Conservation (phyloP, 1,139 yeast species). For the Nadsonia commutata region DNA sequence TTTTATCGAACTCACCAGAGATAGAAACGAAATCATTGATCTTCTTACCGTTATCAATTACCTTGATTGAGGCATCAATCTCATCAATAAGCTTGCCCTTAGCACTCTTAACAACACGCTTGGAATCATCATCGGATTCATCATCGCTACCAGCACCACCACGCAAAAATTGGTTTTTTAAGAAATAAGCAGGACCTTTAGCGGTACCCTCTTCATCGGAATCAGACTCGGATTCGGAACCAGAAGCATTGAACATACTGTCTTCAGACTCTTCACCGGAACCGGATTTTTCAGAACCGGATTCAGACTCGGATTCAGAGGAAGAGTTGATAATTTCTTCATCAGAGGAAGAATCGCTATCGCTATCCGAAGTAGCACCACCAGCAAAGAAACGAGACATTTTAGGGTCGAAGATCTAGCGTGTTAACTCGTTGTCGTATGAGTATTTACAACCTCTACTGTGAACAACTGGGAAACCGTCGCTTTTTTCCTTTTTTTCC, state of each 20-base stretch:
- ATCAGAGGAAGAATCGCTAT: constrained; percentile 59
- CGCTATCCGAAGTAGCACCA: constrained; percentile 31
- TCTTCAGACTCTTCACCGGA: constrained; percentile 22
- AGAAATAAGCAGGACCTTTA: constrained; percentile 42
- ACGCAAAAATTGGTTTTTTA: constrained; percentile 36
- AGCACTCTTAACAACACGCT: constrained; percentile 82
- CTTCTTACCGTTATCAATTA: constrained; percentile 56
- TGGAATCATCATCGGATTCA: constrained; percentile 41
- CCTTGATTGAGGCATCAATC: constrained; percentile 51
- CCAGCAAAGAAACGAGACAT: constrained; percentile 73
- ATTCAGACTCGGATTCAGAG: constrained; percentile 44
- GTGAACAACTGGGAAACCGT: neutral
- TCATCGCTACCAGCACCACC: constrained; percentile 31
- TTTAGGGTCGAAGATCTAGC: neutral
- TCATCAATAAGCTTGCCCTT: constrained; percentile 88
- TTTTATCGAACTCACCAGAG: constrained; percentile 60
- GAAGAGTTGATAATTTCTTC: constrained; percentile 53
- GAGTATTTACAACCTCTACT: neutral
- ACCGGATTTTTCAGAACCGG: constrained; percentile 14
- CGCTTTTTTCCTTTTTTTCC: neutral
- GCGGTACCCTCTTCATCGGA: constrained; percentile 31
- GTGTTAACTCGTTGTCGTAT: neutral
- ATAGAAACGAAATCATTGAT: constrained; percentile 72
- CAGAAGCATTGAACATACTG: constrained; percentile 15
- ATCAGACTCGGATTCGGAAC: constrained; percentile 21